A percentile compares a stretch with the other conserved stretches of the same genome.
Conservation (phyloP, 495 filamentous ascomycete species). For the Astrocystis sublimbata region DNA sequence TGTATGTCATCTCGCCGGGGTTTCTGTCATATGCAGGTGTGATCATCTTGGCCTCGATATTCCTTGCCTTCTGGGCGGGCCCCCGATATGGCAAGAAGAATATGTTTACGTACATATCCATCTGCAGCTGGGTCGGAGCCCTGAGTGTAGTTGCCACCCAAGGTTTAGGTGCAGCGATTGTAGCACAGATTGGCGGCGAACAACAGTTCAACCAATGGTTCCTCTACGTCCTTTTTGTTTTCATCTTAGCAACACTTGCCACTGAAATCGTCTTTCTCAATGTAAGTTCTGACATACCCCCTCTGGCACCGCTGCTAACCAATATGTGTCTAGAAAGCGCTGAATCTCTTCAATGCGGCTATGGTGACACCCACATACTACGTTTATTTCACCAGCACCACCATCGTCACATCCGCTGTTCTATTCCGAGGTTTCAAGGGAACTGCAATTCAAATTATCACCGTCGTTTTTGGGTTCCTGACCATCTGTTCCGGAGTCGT, state of each 20-base stretch:
- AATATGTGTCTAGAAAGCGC: slow-evolving; percentile 74
- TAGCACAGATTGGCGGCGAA: slow-evolving; percentile 75
- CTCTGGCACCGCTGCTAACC: background rate
- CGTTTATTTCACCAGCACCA: slow-evolving; percentile 93
- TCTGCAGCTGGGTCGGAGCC: slow-evolving; percentile 93
- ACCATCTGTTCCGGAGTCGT: slow-evolving; percentile 96
- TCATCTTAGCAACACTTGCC: slow-evolving; percentile 82
- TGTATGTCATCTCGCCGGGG: slow-evolving; percentile 82
- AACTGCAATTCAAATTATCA: slow-evolving; percentile 73
- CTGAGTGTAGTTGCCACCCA: slow-evolving; percentile 95
- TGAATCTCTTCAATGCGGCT: slow-evolving; percentile 96
- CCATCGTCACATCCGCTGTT: slow-evolving; percentile 89
- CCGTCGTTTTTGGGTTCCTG: slow-evolving; percentile 90
- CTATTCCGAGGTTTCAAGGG: slow-evolving; percentile 96
- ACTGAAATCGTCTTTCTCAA: slow-evolving; percentile 96
- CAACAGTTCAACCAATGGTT: slow-evolving; percentile 98
- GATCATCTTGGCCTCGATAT: slow-evolving; percentile 68
- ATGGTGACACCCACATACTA: slow-evolving; percentile 98
- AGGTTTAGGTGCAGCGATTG: slow-evolving; percentile 87
- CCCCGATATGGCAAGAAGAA: slow-evolving; percentile 93
- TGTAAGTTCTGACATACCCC: slow-evolving; percentile 54
- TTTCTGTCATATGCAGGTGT: slow-evolving; percentile 86
- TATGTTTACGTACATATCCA: slow-evolving; percentile 95
- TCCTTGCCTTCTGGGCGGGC: slow-evolving; percentile 79
- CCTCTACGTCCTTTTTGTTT: slow-evolving; percentile 85